Conservation (phyloP, 2,329 filamentous ascomycete genomes). For the Penicillium sp. region DNA sequence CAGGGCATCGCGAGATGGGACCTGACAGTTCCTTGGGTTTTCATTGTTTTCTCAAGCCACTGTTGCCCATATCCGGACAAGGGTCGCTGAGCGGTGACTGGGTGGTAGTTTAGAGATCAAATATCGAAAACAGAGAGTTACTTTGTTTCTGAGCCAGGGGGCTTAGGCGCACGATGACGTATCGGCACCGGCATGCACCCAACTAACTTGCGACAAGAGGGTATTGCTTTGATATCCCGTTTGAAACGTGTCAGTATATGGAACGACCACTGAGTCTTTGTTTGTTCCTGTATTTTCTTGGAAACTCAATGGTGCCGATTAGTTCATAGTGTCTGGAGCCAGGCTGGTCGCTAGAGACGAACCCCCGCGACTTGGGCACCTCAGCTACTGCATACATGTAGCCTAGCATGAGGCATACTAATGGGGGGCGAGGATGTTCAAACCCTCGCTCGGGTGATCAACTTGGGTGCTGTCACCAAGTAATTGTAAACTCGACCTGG, state of each 20-base stretch:
- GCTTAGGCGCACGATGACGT: not conserved
- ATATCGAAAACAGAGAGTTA: not conserved
- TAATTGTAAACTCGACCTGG: constrained; percentile 7
- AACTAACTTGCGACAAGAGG: not conserved
- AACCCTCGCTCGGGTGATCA: not conserved
- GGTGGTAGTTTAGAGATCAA: not conserved
- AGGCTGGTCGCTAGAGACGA: not conserved
- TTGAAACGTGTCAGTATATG: not conserved
- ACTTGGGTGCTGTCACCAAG: not conserved
- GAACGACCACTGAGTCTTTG: not conserved
- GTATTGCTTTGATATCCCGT: not conserved
- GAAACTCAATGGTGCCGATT: not conserved
- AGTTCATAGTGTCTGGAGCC: not conserved
- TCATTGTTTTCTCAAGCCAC: constrained; percentile 8
- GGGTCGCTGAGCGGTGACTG: not conserved
- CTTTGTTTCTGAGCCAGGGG: not conserved
- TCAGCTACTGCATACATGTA: not conserved
- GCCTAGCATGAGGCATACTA: not conserved
- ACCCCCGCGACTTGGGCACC: not conserved
- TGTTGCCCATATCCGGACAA: constrained; percentile 13
- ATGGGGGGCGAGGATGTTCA: not conserved
- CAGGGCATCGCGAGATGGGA: not conserved
- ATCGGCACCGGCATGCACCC: not conserved
- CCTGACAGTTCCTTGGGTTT: constrained; percentile 1
- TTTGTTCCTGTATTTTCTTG: not conserved